phyloP scores from a whole-genome alignment of 768 basidiomycete species.

The Lanmaoa pseudosensibilis region DNA sequence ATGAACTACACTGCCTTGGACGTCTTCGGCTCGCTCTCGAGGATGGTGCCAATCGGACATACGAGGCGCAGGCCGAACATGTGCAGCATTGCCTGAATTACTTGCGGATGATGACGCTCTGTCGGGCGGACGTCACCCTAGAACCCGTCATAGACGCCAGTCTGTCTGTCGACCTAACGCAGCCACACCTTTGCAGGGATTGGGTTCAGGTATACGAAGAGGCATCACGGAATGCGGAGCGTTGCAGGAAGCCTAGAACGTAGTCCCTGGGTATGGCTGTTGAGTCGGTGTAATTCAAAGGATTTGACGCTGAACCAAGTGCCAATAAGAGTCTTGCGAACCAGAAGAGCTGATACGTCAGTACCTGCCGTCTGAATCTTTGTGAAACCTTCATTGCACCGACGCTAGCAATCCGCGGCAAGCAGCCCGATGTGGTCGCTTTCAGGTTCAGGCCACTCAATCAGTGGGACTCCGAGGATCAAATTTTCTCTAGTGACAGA shows the following conservation, averaged over 20 bases:
- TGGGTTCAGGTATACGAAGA: slow-evolving; percentile 29
- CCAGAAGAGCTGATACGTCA: background rate
- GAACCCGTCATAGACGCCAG: slow-evolving; percentile 37
- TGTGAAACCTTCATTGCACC: too few relatives aligned
- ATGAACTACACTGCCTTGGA: slow-evolving; percentile 39
- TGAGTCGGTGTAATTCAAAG: background rate
- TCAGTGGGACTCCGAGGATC: background rate
- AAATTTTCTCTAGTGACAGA: background rate
- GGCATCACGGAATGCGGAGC: slow-evolving; percentile 13
- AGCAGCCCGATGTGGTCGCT: background rate
- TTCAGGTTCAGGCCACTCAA: background rate
- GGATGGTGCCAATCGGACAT: slow-evolving; percentile 13
- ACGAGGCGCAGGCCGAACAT: slow-evolving; percentile 21
- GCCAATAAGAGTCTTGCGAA: background rate
- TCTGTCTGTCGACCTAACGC: slow-evolving; percentile 21
- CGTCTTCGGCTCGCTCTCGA: slow-evolving; percentile 27
- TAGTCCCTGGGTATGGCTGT: background rate
- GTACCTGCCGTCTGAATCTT: background rate
- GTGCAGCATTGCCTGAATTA: slow-evolving; percentile 51
- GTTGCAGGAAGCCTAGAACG: slow-evolving; percentile 6
- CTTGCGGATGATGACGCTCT: slow-evolving; percentile 46
- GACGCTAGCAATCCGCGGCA: background rate
- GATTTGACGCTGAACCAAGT: background rate
- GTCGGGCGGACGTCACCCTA: slow-evolving; percentile 48
- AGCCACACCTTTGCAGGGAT: slow-evolving; percentile 29